phyloP scores from a whole-genome alignment of 2,329 filamentous ascomycete species.

The Endoconidiophora laricicola region DNA sequence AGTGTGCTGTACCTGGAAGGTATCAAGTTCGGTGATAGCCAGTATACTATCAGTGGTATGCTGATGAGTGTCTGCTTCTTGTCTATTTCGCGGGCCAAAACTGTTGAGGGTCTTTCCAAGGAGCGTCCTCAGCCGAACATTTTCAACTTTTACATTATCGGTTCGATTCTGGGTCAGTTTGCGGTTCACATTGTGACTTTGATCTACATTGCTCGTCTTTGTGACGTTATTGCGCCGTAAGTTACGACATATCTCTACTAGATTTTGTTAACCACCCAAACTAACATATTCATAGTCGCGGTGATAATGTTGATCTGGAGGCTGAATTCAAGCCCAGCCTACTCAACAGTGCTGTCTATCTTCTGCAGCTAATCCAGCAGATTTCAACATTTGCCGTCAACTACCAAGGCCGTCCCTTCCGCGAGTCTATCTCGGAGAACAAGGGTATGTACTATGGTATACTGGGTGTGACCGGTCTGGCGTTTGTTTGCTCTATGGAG shows the following conservation, averaged over 20 bases:
- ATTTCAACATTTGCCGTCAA: slow-evolving; percentile 99
- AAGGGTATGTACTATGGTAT: slow-evolving; percentile 97
- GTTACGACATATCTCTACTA: slow-evolving; percentile 21
- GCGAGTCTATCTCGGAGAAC: slow-evolving; percentile 89
- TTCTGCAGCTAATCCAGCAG: slow-evolving; percentile 94
- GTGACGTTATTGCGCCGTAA: slow-evolving; percentile 72
- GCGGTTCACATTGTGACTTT: slow-evolving; percentile 87
- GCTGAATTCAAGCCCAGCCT: slow-evolving; percentile 87
- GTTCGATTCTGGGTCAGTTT: slow-evolving; percentile 92
- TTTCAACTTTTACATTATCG: slow-evolving; percentile 98
- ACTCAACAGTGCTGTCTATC: slow-evolving; percentile 91
- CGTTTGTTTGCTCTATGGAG: slow-evolving; percentile 88
- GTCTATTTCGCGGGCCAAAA: slow-evolving; percentile 92
- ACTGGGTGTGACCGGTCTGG: slow-evolving; percentile 71
- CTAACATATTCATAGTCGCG: slow-evolving; percentile 26
- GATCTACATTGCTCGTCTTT: slow-evolving; percentile 83
- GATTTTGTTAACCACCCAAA: background rate
- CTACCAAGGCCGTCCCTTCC: slow-evolving; percentile 96
- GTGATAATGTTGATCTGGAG: slow-evolving; percentile 64
- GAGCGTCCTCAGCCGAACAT: slow-evolving; percentile 97
- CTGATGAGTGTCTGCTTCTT: slow-evolving; percentile 99
- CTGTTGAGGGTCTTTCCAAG: slow-evolving; percentile 88
- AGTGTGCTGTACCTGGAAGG: slow-evolving; percentile 93
- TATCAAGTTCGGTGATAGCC: slow-evolving; percentile 97
- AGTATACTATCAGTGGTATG: slow-evolving; percentile 98